A percentile compares a stretch with the other conserved stretches of the same genome.
Conservation (phyloP, 1,284 basidiomycete genomes). For the Meira miltonrushii region DNA sequence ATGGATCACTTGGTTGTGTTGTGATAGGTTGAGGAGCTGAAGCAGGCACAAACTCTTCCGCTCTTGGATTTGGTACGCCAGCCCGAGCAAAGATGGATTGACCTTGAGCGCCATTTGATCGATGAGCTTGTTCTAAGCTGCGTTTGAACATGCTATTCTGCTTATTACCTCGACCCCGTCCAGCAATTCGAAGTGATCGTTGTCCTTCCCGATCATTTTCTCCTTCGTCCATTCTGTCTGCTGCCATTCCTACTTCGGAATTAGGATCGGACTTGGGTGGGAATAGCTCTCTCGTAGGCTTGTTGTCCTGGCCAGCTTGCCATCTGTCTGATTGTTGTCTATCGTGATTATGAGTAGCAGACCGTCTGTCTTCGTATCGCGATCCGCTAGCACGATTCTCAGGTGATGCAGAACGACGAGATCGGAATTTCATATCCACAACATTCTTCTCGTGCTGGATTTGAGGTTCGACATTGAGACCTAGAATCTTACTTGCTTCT, state of each 20-base stretch:
- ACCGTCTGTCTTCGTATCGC: too few relatives aligned
- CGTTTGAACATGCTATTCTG: not conserved
- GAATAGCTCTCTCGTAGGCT: conserved; percentile 5
- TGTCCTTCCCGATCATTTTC: not conserved
- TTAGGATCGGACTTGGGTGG: not conserved
- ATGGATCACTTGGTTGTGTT: not conserved
- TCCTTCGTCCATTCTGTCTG: not conserved
- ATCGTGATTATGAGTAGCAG: too few relatives aligned
- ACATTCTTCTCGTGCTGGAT: too few relatives aligned
- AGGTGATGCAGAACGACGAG: too few relatives aligned
- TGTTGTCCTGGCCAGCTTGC: not conserved
- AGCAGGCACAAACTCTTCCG: conserved; percentile 36
- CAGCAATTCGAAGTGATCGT: not conserved
- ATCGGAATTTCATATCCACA: too few relatives aligned
- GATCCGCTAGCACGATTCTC: too few relatives aligned
- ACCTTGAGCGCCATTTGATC: not conserved
- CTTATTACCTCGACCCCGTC: not conserved
- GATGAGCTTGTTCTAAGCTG: conserved; percentile 3
- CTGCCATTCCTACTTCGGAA: not conserved
- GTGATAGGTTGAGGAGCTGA: not conserved
- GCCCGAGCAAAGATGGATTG: conserved; percentile 39
- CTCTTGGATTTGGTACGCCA: conserved; percentile 43
- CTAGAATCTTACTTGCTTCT: conserved; percentile 17
- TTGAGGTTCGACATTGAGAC: too few relatives aligned
- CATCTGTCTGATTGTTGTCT: not conserved